Conservation (phyloP, 257 asterid species). For the Cynanchum wilfordii region DNA sequence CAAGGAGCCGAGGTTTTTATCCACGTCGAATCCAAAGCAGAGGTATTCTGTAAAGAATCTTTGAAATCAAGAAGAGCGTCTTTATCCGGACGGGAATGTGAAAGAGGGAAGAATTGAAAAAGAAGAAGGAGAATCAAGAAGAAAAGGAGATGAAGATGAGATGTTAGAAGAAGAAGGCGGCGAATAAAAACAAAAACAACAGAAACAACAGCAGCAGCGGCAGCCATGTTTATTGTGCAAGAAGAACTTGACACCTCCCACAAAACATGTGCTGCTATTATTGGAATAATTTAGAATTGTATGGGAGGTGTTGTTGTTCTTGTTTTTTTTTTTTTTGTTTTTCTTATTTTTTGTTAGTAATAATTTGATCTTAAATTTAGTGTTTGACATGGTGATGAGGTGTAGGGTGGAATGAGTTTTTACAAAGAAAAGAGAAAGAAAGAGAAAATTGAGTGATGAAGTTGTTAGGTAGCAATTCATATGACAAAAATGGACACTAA, state of each 20-base stretch:
- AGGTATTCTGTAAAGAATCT: slow-evolving; percentile 35
- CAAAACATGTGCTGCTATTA: slow-evolving; percentile 37
- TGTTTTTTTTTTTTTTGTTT: slow-evolving; percentile 6
- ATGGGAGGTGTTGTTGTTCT: slow-evolving; percentile 21
- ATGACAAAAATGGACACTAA: slow-evolving; percentile 8
- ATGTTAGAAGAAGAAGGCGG: slow-evolving; percentile 22
- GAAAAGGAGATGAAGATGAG: slow-evolving; percentile 18
- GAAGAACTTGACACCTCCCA: slow-evolving; percentile 24
- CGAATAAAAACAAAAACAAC: no score
- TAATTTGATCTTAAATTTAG: slow-evolving; percentile 29
- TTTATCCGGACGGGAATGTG: slow-evolving; percentile 37
- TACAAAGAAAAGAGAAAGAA: no score
- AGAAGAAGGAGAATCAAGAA: slow-evolving; percentile 23
- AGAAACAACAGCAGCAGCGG: slow-evolving; percentile 13
- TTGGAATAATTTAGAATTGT: slow-evolving; percentile 36
- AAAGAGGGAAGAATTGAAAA: slow-evolving; percentile 10
- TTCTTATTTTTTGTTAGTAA: not conserved
- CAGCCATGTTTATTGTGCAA: slow-evolving; percentile 30
- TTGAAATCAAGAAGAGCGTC: slow-evolving; percentile 55
- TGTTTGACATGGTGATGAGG: slow-evolving; percentile 38
- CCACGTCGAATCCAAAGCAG: slow-evolving; percentile 61
- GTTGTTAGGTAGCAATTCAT: slow-evolving; percentile 2
- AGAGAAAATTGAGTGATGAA: slow-evolving; percentile 31
- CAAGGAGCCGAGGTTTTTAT: slow-evolving; percentile 53
- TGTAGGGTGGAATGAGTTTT: slow-evolving; percentile 14